Evolutionary conservation across 495 filamentous ascomycete species (phyloP).

Genomic region (Aspergillus bertholletiae): DNA sequence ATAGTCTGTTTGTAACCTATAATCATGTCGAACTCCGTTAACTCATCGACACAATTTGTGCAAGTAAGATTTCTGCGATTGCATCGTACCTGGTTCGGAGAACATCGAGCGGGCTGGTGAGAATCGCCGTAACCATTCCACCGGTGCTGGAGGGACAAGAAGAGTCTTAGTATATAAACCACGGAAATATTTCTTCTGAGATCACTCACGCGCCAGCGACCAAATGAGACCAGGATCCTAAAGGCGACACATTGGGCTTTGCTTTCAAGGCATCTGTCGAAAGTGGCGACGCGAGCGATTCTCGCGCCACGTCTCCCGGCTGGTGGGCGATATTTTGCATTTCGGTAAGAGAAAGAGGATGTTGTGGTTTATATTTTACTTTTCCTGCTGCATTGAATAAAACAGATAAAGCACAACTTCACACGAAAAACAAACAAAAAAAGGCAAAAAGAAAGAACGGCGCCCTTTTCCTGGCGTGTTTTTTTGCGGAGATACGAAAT

Average conservation of each 20-base stretch:
- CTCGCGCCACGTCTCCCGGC: neutral
- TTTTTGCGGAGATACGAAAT: neutral
- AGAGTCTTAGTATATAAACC: neutral
- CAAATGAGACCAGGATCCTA: constrained; percentile 68
- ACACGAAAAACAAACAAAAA: neutral
- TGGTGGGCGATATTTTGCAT: neutral
- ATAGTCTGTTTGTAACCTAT: constrained; percentile 73
- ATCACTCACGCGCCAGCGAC: constrained; percentile 76
- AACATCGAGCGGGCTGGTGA: constrained; percentile 85
- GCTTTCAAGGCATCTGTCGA: neutral
- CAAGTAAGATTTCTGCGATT: neutral
- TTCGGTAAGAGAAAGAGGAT: too few relatives aligned
- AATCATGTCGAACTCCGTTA: neutral
- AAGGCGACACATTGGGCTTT: neutral
- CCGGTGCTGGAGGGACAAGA: constrained; percentile 55
- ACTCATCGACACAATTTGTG: neutral
- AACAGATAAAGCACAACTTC: too few relatives aligned
- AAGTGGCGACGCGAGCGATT: neutral
- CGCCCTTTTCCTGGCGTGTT: neutral
- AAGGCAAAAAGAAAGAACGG: neutral
- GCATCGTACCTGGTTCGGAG: constrained; percentile 63
- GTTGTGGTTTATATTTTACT: too few relatives aligned
- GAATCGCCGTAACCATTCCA: constrained; percentile 77
- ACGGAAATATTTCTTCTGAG: too few relatives aligned
- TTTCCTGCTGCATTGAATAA: too few relatives aligned